A percentile compares a stretch with the other conserved stretches of the same genome.
Conservation (phyloP, 345 rosid genomes). For the Pistacia integerrima region DNA sequence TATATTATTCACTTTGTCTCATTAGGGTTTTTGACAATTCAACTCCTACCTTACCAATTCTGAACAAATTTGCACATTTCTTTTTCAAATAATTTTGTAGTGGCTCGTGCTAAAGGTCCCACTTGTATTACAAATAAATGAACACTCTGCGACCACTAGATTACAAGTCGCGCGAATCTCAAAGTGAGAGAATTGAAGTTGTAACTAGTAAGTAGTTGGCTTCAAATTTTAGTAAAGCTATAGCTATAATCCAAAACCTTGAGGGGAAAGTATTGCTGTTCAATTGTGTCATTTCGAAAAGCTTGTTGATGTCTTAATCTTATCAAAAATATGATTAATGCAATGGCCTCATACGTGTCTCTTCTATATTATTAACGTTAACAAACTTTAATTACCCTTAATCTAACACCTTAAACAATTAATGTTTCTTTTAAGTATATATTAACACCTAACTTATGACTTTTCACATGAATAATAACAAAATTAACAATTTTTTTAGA, state of each 20-base stretch:
- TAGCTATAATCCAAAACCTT: not conserved
- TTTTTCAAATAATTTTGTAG: not conserved
- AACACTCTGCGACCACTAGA: not conserved
- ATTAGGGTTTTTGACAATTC: not conserved
- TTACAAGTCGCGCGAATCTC: not conserved
- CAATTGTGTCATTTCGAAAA: not conserved
- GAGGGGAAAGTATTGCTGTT: not conserved
- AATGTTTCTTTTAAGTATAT: not conserved
- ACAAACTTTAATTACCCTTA: not conserved
- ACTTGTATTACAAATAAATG: not conserved
- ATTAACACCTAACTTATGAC: no score
- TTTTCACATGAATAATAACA: no score
- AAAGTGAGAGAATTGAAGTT: not conserved
- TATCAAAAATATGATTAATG: not conserved
- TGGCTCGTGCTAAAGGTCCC: not conserved
- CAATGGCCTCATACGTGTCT: not conserved
- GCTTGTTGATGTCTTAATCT: not conserved
- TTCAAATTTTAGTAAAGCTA: not conserved
- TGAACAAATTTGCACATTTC: not conserved
- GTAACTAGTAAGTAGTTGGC: not conserved
- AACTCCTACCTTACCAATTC: not conserved
- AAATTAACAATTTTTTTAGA: no score
- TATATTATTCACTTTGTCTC: not conserved
- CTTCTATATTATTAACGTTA: not conserved
- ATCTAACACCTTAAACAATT: not conserved